phyloP scores from a whole-genome alignment of 2,329 filamentous ascomycete genomes.

The Zalaria sp. region DNA sequence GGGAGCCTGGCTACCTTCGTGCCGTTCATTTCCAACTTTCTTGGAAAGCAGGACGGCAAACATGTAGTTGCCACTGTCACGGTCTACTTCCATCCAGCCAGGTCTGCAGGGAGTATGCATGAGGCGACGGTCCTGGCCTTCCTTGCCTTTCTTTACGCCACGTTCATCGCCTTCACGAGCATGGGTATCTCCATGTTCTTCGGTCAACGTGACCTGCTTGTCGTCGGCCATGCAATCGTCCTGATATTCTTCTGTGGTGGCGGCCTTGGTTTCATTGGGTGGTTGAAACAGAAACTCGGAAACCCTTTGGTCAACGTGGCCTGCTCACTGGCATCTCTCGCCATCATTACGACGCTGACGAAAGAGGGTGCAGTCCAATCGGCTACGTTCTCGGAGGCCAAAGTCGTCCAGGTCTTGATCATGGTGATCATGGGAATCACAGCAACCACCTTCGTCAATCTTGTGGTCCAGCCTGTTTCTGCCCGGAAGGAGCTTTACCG shows the following conservation, averaged over 20 bases:
- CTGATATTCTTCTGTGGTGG: conserved; percentile 74
- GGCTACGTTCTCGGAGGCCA: conserved; percentile 66
- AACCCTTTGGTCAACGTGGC: conserved; percentile 36
- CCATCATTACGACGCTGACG: conserved; percentile 78
- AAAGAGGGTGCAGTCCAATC: conserved; percentile 81
- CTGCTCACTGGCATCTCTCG: conserved; percentile 73
- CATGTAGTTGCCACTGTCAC: conserved; percentile 89
- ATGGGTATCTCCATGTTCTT: conserved; percentile 83
- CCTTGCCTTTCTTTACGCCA: conserved; percentile 65
- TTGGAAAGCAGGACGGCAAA: conserved; percentile 80
- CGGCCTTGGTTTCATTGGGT: conserved; percentile 66
- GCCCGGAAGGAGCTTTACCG: conserved; percentile 60
- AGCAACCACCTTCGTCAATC: conserved; percentile 58
- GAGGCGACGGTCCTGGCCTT: conserved; percentile 68
- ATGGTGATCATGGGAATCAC: conserved; percentile 69
- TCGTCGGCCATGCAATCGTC: conserved; percentile 64
- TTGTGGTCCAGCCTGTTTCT: conserved; percentile 65
- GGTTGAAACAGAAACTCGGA: conserved; percentile 22
- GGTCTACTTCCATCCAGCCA: conserved; percentile 86
- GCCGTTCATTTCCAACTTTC: conserved; percentile 52
- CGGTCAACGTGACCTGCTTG: conserved; percentile 50
- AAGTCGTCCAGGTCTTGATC: conserved; percentile 69
- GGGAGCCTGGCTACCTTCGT: conserved; percentile 80
- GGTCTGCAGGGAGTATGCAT: conserved; percentile 78
- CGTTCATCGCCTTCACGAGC: conserved; percentile 62